Evolutionary conservation across 108 stramenopile genomes (phyloP).

Genomic region (Nitzschia inconspicua): DNA sequence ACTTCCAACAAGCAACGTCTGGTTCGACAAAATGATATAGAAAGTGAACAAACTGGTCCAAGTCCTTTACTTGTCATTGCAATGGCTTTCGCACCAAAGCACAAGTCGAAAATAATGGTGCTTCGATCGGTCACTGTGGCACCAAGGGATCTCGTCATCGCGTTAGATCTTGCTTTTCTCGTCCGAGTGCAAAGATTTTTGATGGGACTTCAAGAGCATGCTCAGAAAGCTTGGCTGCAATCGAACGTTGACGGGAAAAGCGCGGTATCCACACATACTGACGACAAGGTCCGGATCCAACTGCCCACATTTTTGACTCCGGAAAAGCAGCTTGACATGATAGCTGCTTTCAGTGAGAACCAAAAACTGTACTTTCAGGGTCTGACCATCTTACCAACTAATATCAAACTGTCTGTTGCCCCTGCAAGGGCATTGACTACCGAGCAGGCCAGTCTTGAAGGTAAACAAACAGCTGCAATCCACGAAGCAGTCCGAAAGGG

Average conservation of each 20-base stretch:
- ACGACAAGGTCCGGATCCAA: constrained; percentile 19
- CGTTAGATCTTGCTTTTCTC: constrained; percentile 66
- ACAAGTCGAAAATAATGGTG: constrained; percentile 57
- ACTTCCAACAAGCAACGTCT: constrained; percentile 1
- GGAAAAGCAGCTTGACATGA: constrained; percentile 13
- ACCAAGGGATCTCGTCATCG: constrained; percentile 52
- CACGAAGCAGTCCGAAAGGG: constrained; percentile 83
- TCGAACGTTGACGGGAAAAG: constrained; percentile 1
- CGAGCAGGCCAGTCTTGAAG: constrained; percentile 58
- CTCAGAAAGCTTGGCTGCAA: neutral
- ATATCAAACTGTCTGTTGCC: constrained; percentile 62
- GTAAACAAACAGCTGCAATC: constrained; percentile 57
- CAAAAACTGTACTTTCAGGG: constrained; percentile 64
- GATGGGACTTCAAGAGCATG: constrained; percentile 34
- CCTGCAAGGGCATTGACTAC: constrained; percentile 59
- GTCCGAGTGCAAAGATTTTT: constrained; percentile 61
- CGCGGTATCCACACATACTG: neutral
- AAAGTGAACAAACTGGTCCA: neutral
- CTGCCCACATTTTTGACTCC: constrained; percentile 11
- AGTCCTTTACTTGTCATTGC: constrained; percentile 54
- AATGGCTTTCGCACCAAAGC: constrained; percentile 55
- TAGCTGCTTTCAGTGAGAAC: constrained; percentile 24
- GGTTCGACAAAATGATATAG: neutral
- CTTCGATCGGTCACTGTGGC: constrained; percentile 55
- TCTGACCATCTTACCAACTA: constrained; percentile 53